Evolutionary conservation across 495 filamentous ascomycete genomes (phyloP).

Genomic region (Penicillium malachiteum): DNA sequence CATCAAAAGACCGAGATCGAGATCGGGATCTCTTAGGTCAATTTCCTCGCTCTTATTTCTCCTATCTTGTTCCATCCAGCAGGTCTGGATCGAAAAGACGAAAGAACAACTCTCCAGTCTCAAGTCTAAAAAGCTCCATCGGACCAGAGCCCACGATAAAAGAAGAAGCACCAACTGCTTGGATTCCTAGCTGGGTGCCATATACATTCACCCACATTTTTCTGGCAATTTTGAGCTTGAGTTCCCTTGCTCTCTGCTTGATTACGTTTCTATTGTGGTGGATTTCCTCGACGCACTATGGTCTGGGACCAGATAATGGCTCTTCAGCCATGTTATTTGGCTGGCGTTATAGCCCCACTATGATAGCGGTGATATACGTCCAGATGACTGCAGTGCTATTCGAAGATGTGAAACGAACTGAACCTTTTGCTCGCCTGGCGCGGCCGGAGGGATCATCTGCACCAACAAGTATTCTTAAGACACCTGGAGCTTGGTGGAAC

Average conservation of each 20-base stretch:
- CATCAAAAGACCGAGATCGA: constrained; percentile 7
- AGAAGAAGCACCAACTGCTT: too few species aligned
- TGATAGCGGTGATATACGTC: constrained; percentile 32
- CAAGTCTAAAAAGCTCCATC: neutral
- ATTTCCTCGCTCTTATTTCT: constrained; percentile 8
- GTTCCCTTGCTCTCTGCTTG: constrained; percentile 9
- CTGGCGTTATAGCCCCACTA: constrained; percentile 34
- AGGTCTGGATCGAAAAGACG: constrained; percentile 7
- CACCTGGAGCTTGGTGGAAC: constrained; percentile 28
- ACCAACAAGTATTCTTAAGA: constrained; percentile 23
- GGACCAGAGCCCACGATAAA: too few species aligned
- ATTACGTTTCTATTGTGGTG: constrained; percentile 16
- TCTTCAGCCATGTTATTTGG: constrained; percentile 29
- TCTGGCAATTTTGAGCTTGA: too few species aligned
- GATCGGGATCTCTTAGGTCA: constrained; percentile 10
- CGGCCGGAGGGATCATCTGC: constrained; percentile 24
- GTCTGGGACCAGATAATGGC: constrained; percentile 28
- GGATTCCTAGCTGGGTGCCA: too few species aligned
- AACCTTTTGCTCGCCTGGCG: constrained; percentile 34
- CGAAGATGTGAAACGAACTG: constrained; percentile 33
- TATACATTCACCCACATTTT: too few species aligned
- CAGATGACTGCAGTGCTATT: constrained; percentile 27
- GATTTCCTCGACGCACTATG: constrained; percentile 18
- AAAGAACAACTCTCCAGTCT: neutral
- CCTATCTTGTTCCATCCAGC: constrained; percentile 10